Conservation (phyloP, 176 grass and related monocot species). For the Oryza rufipogon region DNA sequence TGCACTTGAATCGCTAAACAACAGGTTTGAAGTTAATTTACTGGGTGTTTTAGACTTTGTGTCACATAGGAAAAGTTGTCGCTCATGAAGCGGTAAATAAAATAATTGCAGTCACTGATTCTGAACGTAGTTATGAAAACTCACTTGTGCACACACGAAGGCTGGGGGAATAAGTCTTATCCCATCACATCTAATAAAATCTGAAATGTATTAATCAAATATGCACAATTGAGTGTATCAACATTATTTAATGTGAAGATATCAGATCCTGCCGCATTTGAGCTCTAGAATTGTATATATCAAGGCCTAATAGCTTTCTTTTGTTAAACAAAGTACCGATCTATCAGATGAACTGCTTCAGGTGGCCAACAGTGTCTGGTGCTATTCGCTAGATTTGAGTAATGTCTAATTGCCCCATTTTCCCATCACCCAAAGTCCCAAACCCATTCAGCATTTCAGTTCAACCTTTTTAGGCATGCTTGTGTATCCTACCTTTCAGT, state of each 20-base stretch:
- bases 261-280: not conserved
- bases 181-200: not conserved
- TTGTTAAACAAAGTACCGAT: slow-evolving; percentile 2
- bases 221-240: not conserved
- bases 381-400: not conserved
- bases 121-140: not conserved
- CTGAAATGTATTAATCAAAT: not conserved
- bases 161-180: not conserved
- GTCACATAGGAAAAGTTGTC: slow-evolving; percentile 17
- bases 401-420: slow-evolving; percentile 1
- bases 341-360: not conserved
- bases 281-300: slow-evolving; percentile 15
- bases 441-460: not conserved
- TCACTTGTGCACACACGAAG: not conserved
- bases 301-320: not conserved
- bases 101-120: not conserved
- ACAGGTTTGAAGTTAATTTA: not conserved
- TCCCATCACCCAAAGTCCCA: not conserved
- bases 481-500: slow-evolving; percentile 15
- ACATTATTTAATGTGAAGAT: not conserved
- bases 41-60: not conserved
- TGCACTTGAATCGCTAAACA: slow-evolving; percentile 20
- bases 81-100: not conserved
- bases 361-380: not conserved
- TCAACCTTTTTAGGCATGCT: not conserved